Evolutionary conservation across 2,329 filamentous ascomycete genomes (phyloP), one percentile per base, ranked within the genome.

Genomic region (Arthrobotrys conoides): DNA sequence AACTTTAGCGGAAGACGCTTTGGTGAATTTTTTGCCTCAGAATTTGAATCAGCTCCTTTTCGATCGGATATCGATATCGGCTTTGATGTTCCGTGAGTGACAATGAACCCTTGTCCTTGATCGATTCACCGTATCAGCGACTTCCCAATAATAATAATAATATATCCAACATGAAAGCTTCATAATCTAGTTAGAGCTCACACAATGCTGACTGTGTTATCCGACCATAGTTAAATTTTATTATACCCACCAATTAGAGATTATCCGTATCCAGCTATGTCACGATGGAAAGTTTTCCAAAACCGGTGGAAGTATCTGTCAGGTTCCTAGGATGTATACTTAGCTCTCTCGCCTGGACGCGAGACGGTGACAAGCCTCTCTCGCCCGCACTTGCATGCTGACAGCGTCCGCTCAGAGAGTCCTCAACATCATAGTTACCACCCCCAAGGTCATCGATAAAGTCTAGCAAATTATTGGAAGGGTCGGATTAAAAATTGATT

Each of bases 401-500:
- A 70, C 72, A 71, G 72, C 72, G 51, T 69, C 59, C 30, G 57
- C 71, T 46, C 24, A 57, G 38, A 38, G 36, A 55, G n/a, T 33
- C 55, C 59, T 38, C 36, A 9, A 3, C 33, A 36, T 41, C 33
- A 4, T 18, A n/a, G 14, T 16, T 18, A 24, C 10, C 18, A 36
- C 55, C 14, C 16, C 27, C 27, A 22, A 44, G 44, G 57, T 3
- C 57, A 59, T 61, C 57, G 57, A 61, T 44, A 44, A 5, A 24
- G 9, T 24, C 27, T 6, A 30, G 18, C 59, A 63, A 63, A 64
- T 46, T 70, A 70, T 22, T 12, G 36, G 59, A 53, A 64, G 59
- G 66, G 24, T 53, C 66, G 72, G 72, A 70, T 70, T 59, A 76
- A 70, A 67, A 44, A 44, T 18, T 76, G 57, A 71, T 76, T 76